Percentiles rank a stretch among this genome's conserved stretches.
phyloP scores from a whole-genome alignment of 1,284 basidiomycete genomes.

The Neolentinus lepideus region DNA sequence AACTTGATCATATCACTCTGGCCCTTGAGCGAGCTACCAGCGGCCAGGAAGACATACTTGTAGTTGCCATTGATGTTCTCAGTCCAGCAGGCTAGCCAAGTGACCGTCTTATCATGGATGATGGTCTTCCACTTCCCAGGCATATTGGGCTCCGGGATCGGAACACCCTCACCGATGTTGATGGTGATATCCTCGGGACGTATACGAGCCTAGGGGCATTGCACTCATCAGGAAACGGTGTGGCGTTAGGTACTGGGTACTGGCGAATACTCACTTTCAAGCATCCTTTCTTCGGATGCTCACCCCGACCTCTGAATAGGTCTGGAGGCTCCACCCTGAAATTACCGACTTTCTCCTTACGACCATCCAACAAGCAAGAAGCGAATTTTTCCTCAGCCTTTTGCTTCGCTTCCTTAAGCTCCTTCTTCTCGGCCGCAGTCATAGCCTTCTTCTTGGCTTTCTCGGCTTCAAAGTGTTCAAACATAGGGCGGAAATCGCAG shows the following conservation, averaged over 20 bases:
- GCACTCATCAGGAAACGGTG: too few relatives aligned
- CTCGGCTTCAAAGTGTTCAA: slow-evolving; percentile 87
- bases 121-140: slow-evolving; percentile 84
- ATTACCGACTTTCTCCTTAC: slow-evolving; percentile 97
- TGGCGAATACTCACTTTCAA: slow-evolving; percentile 63
- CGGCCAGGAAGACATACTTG: slow-evolving; percentile 95
- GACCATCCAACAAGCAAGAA: slow-evolving; percentile 84
- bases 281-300: slow-evolving; percentile 96
- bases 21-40: slow-evolving; percentile 91
- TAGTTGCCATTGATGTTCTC: slow-evolving; percentile 90
- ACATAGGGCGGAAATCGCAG: slow-evolving; percentile 96
- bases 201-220: slow-evolving; percentile 62
- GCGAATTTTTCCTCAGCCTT: slow-evolving; percentile 82
- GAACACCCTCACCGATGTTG: slow-evolving; percentile 78
- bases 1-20: slow-evolving; percentile 96
- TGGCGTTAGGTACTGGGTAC: too few relatives aligned
- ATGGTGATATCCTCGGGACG: slow-evolving; percentile 90
- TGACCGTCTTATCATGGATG: slow-evolving; percentile 89
- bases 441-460: slow-evolving; percentile 90
- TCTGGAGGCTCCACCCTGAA: slow-evolving; percentile 98
- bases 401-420: slow-evolving; percentile 80
- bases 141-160: slow-evolving; percentile 80
- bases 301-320: slow-evolving; percentile 94
- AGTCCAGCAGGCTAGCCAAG: slow-evolving; percentile 97
- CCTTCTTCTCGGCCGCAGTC: slow-evolving; percentile 84